Conservation (phyloP, 495 filamentous ascomycete genomes). For the Tetracladium setigerum region DNA sequence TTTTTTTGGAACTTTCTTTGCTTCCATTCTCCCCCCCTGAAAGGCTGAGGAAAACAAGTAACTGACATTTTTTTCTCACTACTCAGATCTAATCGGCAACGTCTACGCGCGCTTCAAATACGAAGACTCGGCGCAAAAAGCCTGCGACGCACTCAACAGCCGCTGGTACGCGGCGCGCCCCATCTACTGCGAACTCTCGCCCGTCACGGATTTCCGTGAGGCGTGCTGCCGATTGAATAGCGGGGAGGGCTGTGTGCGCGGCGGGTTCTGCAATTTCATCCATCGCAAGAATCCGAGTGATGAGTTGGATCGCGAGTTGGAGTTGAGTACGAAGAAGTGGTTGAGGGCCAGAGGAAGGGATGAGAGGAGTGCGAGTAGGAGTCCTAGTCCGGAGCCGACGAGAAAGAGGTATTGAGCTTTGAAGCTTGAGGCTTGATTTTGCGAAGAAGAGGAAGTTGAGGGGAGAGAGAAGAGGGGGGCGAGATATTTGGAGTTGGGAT, state of each 20-base stretch:
- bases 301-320: constrained; percentile 83
- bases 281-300: constrained; percentile 88
- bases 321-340: constrained; percentile 93
- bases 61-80: background rate
- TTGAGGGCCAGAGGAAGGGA: constrained; percentile 77
- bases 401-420: constrained; percentile 51
- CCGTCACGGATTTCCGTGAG: constrained; percentile 97
- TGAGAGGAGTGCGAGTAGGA: constrained; percentile 68
- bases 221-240: constrained; percentile 92
- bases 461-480: background rate
- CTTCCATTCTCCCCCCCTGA: background rate
- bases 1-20: background rate
- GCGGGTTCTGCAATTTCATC: constrained; percentile 99
- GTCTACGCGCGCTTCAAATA: constrained; percentile 99
- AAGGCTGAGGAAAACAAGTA: too few relatives aligned
- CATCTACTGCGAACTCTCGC: constrained; percentile 94
- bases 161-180: constrained; percentile 97
- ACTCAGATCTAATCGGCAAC: constrained; percentile 89
- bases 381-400: constrained; percentile 70
- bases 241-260: constrained; percentile 91
- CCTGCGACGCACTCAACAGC: constrained; percentile 88
- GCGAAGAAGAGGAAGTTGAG: background rate
- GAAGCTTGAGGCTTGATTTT: background rate
- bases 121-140: constrained; percentile 89
- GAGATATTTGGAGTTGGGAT: background rate